Evolutionary conservation across 306 rosid genomes (phyloP), one percentile per base, ranked within the genome.

Genomic region (Casuarina cunninghamiana): DNA sequence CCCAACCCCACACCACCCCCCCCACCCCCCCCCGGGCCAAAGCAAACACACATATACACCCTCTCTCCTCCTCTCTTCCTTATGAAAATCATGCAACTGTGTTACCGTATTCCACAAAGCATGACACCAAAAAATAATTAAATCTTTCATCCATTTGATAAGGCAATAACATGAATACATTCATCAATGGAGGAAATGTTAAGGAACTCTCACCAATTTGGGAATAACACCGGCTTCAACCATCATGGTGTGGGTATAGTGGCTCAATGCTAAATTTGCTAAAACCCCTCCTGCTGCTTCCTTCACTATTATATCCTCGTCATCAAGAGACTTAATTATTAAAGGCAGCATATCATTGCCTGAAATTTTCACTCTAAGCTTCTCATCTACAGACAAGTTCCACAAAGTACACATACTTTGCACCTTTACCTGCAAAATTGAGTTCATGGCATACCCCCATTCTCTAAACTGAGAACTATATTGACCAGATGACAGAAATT

Each of bases 161-260:
- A 8, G 35, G 16, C 39, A 69, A 32, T 49, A 41, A 78, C 74
- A 46, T 42, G 77, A 79, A 50, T 55, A 73, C 42, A 63, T 61
- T 69, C 19, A 70, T 26, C 66, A 65, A 71, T 49, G 48, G 58
- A 46, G 41, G 69, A 76, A 76, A 70, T 69, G 57, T 61, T 65
- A 48, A 73, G 75, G 55, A 82, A 82, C 83, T 75, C 93, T 77
- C 86, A 92, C 98, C 96, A 94, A 53, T 83, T 92, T 87, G 12
- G 94, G 92, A 72, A 94, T 87, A 84, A 88, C 89, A 81, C 96
- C 97, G 61, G 85, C 86, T 89, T 94, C 98, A 66, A 94, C 96
- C 89, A 94, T 84, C 57, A 84, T 78, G 76, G 68, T 77, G 71
- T 89, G 97, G 87, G 80, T 94, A 77, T 57, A 83, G 42, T 73